These are phyloP conservation scores for Oryza brachyantha DNA, from an alignment of 176 grass and related monocot genomes.

Conservation along the genomic window DNA sequence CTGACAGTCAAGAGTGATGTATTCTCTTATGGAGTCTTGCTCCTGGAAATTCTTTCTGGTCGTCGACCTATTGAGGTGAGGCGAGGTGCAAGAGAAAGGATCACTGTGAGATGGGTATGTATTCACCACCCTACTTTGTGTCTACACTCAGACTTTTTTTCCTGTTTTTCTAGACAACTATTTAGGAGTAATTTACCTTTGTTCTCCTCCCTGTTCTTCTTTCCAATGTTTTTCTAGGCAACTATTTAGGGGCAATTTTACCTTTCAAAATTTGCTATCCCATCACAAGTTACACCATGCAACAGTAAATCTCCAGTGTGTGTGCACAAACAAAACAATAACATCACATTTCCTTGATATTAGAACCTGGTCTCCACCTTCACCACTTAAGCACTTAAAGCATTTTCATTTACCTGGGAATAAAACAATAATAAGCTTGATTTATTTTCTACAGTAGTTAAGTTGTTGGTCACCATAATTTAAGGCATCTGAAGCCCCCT, in stretches of 20 bases:
- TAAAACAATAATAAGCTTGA: neutral
- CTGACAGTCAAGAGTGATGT: conserved; percentile 89
- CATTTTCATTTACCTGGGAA: conserved; percentile 1
- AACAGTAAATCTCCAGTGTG: neutral
- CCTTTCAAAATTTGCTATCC: neutral
- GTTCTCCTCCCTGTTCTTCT: neutral
- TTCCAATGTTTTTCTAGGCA: neutral
- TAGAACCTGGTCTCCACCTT: neutral
- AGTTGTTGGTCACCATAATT: neutral
- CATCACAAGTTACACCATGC: conserved; percentile 7
- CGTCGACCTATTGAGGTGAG: conserved; percentile 80
- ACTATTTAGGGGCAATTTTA: neutral
- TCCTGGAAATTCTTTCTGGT: conserved; percentile 86
- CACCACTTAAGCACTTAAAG: neutral
- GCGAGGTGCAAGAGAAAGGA: conserved; percentile 60
- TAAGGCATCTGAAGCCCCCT: conserved; percentile 10
- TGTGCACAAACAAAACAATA: neutral
- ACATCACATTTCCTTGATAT: neutral
- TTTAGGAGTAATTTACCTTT: neutral
- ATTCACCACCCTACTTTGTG: conserved; percentile 1
- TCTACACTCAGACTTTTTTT: neutral
- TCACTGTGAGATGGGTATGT: conserved; percentile 94
- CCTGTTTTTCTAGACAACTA: neutral
- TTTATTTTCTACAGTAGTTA: neutral
- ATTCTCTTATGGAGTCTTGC: conserved; percentile 92